These are phyloP conservation scores for Colletotrichum sp. DNA, from an alignment of 2,329 filamentous ascomycete species.

Conservation along the genomic window DNA sequence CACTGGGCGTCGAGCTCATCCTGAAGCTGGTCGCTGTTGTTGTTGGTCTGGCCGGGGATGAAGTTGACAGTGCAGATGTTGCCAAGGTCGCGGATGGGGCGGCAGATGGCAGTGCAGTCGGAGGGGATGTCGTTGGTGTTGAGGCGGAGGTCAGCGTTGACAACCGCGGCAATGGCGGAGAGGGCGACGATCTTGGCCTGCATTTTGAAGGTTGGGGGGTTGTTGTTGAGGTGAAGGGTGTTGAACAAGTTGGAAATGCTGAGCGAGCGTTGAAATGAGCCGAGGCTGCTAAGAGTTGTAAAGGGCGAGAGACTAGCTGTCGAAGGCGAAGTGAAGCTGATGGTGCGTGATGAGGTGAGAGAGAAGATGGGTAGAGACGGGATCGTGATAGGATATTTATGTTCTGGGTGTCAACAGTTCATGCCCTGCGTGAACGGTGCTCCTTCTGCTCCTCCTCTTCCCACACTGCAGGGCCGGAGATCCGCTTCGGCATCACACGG, in stretches of 20 bases:
- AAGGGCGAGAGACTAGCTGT: constrained; percentile 21
- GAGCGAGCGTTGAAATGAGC: constrained; percentile 9
- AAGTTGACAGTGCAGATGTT: constrained; percentile 39
- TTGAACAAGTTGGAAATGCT: background rate
- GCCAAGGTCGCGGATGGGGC: constrained; percentile 38
- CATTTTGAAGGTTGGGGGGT: constrained; percentile 26
- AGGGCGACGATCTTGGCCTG: constrained; percentile 30
- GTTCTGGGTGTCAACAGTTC: background rate
- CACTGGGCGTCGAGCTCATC: constrained; percentile 19
- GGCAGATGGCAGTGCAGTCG: constrained; percentile 40
- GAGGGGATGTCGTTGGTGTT: constrained; percentile 37
- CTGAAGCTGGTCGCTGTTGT: constrained; percentile 19
- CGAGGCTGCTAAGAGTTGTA: constrained; percentile 11
- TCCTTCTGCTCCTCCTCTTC: background rate
- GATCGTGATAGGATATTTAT: constrained; percentile 22
- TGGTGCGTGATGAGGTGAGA: constrained; percentile 8
- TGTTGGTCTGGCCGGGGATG: constrained; percentile 17
- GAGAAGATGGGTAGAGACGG: background rate
- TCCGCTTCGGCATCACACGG: constrained; percentile 6
- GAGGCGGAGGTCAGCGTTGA: constrained; percentile 36
- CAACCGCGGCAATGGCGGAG: constrained; percentile 32
- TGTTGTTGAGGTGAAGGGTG: background rate
- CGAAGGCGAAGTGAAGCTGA: constrained; percentile 20
- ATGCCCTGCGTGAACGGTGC: background rate
- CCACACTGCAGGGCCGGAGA: background rate